Base-by-base conservation (phyloP, 2,329 filamentous ascomycete genomes). In the Cercospora sojina region DNA sequence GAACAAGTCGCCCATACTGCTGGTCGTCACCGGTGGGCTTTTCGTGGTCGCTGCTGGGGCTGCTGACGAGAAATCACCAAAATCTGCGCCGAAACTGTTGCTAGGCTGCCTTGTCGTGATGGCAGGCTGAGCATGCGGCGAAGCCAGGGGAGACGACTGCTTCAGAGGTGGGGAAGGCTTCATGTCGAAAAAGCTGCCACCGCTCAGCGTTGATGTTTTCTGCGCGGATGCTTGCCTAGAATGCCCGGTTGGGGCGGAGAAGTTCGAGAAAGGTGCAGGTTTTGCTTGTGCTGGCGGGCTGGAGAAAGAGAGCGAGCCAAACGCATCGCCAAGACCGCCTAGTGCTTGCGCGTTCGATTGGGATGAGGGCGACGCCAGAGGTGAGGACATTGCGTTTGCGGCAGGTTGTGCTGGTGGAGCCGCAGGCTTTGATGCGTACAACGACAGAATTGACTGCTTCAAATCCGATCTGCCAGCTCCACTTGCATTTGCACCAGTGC, bases 391-490 rank as follows among this genome's bases (percentile, higher is more conserved):
- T 60, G 64, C 29, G 85, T 83, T 43, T 25, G 71, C 67, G 49
- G 71, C 62, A 63, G 72, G 67, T 31, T 79, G 77, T 41, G 81
- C 76, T 64, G 84, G 81, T 51, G 84, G 80, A 9, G 87, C 83
- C 72, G 91, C 90, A n/a, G 91, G 88, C 75, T 92, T 91, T 7
- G 92, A 91, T 10, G 93, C 92, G 77, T 99, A 99, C 16, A 99
- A 85, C 7, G 95, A 99, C 58, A 99, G 82, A 67, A 99, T 99
- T 2, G 94, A 98, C 79, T 97, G 94, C 80, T 99, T 99, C 67
- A 99, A 83, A 77, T 99, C 95, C 2, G 94, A 93, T 68, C 95
- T 86, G 55, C 93, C 96, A 12, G 85, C 85, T 18, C 83, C 83
- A 3, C 84, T 77, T 5, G 85, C 84, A 27, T 76, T 75, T 55